Evolutionary conservation across 495 filamentous ascomycete genomes (phyloP), one percentile per base, ranked within the genome.

Genomic region (Trypethelium eluteriae): DNA sequence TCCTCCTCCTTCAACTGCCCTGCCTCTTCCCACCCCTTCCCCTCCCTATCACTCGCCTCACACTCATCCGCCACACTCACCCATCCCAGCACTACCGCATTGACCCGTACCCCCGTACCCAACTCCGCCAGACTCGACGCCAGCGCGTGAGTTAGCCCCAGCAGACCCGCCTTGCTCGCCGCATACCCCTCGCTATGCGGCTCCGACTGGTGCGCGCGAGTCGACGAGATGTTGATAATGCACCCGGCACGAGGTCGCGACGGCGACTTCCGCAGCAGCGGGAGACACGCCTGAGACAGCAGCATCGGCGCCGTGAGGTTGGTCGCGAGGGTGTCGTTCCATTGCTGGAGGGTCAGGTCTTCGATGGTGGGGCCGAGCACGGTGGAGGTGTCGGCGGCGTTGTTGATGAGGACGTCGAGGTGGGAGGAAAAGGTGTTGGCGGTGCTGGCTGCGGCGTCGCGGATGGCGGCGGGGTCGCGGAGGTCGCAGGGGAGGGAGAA

Each of bases 201-300:
- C 62, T 75, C 74, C 41, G 63, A 67, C 70, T 73, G 74, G 64
- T 73, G 69, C 0, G 71, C 74, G 59, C 71, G 74, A 0, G 70
- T 74, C 16, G 73, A 76, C 3, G 71, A 72, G 50, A 76, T 68
- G 67, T 73, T 69, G 41, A 76, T 71, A 25, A 76, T 74, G 38
- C 64, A 72, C 11, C 67, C 69, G 0, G 68, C 70, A 41, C 61
- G 66, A 4, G 14, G 7, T n/a, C 62, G 9, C 1, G 25, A 18
- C 39, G 39, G 12, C 3, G 36, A 38, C 14, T 62, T 71, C 34
- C 57, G 36, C 44, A 69, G 62, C 62, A 68, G 18, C 10, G 69
- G 70, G 38, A 72, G 35, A 44, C 68, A 70, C 11, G 39, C 62
- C 57, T 72, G 70, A 49, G 62, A 66, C 56, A 72, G 35, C 14